Base-by-base conservation (phyloP, 2,329 filamentous ascomycete species). In the Fusarium scirpi region DNA sequence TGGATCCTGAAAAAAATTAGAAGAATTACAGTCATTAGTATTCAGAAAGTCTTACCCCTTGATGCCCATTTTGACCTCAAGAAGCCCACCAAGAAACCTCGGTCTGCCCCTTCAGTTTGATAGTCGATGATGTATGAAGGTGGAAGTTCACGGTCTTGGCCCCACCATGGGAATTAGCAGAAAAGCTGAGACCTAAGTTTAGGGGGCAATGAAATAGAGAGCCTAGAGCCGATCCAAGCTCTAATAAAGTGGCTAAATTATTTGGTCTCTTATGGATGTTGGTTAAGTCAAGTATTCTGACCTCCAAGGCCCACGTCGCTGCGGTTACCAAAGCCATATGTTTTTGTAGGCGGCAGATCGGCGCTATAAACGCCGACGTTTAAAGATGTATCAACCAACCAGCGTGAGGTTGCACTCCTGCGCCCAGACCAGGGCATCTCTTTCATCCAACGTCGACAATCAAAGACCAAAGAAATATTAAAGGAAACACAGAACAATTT, bases 1-100 rank as follows among this genome's bases (percentile, higher is more conserved):
- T 97, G 96, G 57, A 99, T 93, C 18, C 95, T 97, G 60, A 24
- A 24, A 51, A 51, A 40, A 8, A 57, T 74, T 44, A 74, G 60
- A 18, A 22, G 1, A 10, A 2, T 20, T 4, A 8, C 16, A n/a
- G 1, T 9, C 8, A 16, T 11, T 6, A 5, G 12, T 2, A 20
- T 8, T 12, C 1, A 5, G 2, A 16, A 3, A 8, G 16, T 15
- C 24, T 78, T 78, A 90, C 88, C 88, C 88, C 82, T 89, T 90
- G 78, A 91, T 91, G n/a, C 89, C 89, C 89, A 91, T 91, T 57
- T 68, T 57, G 59, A 69, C 58, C 53, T 46, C 56, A 52, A 56
- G 47, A 58, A 54, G 51, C 60, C 55, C 27, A 56, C 32, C 22
- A 55, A 63, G 59, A 49, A 48, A 61, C 45, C 44, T 61, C 43